Evolutionary conservation across 495 filamentous ascomycete species (phyloP), one percentile per base, ranked within the genome.

Genomic region (Talaromyces stipitatus): DNA sequence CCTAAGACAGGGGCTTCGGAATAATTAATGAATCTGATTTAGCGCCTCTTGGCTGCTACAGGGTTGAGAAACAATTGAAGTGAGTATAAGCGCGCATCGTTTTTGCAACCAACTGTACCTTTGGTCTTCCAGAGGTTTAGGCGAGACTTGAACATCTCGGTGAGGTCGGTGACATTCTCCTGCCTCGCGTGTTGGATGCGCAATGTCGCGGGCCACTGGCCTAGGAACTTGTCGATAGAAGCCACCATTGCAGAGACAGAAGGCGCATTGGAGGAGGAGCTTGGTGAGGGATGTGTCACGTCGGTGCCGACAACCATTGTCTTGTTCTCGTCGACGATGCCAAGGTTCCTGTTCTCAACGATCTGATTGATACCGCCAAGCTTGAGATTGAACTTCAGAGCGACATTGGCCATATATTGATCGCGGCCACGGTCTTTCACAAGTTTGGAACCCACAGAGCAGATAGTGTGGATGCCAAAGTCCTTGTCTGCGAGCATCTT

Each of bases 251-350:
- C 87, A 2, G 90, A 89, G 55, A 94, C 81, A 61, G 85, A 89
- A 4, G 90, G 90, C 1, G 80, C 77, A 4, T 71, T 72, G 10
- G 73, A 66, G 0, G 74, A 57, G 14, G 80, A 81, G 0, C 88
- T 80, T 8, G 91, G 89, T 0, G 88, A 89, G 0, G 92, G 92
- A 62, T 96, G 92, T 0, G 90, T 94, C 2, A 95, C 91, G 62
- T 96, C 92, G 43, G 91, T 84, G 0, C 92, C 92, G 30, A 92
- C 78, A 16, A 96, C 72, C 88, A 96, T 96, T 0, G 88, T 91
- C 54, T 81, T 82, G 4, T 78, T 78, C 20, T 85, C 73, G 33
- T 69, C 71, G 33, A 94, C 64, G n/a, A 90, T 65, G 7, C 74
- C 77, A 2, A 86, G 69, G n/a, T 78, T 75, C 0, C 67, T 58